Conservation (phyloP, 1,284 basidiomycete genomes). For the Cryptococcus maquisensis region DNA sequence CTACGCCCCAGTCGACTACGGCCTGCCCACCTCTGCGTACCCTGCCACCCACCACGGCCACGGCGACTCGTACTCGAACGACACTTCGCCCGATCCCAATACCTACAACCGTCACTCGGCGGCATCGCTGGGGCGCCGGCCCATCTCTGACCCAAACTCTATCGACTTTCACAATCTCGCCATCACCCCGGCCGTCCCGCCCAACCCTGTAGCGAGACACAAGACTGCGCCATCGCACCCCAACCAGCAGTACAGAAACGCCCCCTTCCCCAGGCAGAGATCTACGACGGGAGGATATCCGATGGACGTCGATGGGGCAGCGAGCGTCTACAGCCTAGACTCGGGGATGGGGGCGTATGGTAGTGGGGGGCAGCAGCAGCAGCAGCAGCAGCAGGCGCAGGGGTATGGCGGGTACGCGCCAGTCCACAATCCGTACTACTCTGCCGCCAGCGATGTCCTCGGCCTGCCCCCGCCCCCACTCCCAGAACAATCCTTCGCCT, state of each 20-base stretch:
- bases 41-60: slow-evolving; percentile 10
- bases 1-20: slow-evolving; percentile 43
- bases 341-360: slow-evolving; percentile 43
- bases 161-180: slow-evolving; percentile 33
- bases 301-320: slow-evolving; percentile 25
- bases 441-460: slow-evolving; percentile 68
- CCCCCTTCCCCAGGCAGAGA: slow-evolving; percentile 8
- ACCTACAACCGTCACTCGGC: slow-evolving; percentile 21
- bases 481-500: slow-evolving; percentile 39
- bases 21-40: slow-evolving; percentile 19
- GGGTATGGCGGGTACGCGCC: slow-evolving; percentile 14
- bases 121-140: slow-evolving; percentile 24
- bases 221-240: slow-evolving; percentile 10
- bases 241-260: slow-evolving; percentile 4
- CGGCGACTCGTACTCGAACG: slow-evolving; percentile 4
- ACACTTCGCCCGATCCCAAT: slow-evolving; percentile 11
- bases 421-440: slow-evolving; percentile 47
- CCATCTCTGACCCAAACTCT: slow-evolving; percentile 38
- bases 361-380: slow-evolving; percentile 5
- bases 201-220: slow-evolving; percentile 10
- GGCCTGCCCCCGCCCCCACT: slow-evolving; percentile 55
- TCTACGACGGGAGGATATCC: slow-evolving; percentile 20
- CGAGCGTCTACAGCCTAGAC: slow-evolving; percentile 46
- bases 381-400: background rate
- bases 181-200: slow-evolving; percentile 19